Evolutionary conservation across 2,329 filamentous ascomycete species (phyloP), one percentile per base, ranked within the genome.

Genomic region (Cladosporium cucumerinum): DNA sequence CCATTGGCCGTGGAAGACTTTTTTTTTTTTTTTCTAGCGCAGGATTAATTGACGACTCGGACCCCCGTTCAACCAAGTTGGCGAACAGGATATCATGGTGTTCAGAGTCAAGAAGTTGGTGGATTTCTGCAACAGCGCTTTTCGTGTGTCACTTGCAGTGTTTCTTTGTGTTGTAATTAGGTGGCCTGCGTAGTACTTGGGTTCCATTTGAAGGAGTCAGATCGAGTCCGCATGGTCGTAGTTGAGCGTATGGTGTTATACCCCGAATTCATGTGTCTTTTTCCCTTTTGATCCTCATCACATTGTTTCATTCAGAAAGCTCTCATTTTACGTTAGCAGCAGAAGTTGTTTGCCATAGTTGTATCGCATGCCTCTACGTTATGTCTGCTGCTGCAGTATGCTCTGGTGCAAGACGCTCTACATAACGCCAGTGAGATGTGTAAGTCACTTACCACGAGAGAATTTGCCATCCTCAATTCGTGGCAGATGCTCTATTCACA

Each of bases 201-300:
- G 10, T n/a, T 11, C 18, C 28, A 21, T 46, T 21, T 46, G 39
- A 21, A 46, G n/a, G n/a, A 46, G n/a, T 10, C 8, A n/a, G 3
- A 8, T 1, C n/a, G 39, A 21, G n/a, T 46, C 39, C 39, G 39
- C 39, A 58, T 39, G 54, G 57, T 34, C 43, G 30, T 51, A 61
- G 46, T 51, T 36, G 43, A 62, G 60, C 54, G 60, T 62, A 62
- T 55, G 60, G 60, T 62, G 21, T 62, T 62, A 62, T 62, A 62
- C 60, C 60, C 60, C 54, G 60, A 62, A 55, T 55, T 46, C 60
- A 54, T 39, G 49, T 46, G 39, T 46, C 39, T 46, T 21, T 46
- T 46, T 21, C n/a, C 34, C 5, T 46, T 46, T 46, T 46, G n/a
- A 21, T 21, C 10, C 10, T 21, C 8, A 12, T 46, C n/a, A 21